A percentile compares a stretch with the other conserved stretches of the same genome.
These are phyloP conservation scores for Beauveria pseudobassiana DNA, from an alignment of 2,329 filamentous ascomycete genomes.

Conservation along the genomic window DNA sequence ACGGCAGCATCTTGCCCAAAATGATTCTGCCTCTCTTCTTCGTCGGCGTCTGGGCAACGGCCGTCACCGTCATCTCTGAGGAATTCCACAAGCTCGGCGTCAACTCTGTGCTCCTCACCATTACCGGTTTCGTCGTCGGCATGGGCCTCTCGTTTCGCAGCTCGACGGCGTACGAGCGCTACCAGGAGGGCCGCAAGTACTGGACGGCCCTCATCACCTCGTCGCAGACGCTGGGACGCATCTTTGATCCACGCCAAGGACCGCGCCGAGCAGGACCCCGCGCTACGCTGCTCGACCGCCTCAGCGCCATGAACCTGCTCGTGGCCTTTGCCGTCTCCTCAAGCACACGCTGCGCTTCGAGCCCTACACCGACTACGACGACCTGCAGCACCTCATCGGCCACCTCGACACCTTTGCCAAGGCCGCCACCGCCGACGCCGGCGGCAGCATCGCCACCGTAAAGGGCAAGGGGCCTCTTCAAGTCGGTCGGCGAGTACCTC, in stretches of 20 bases:
- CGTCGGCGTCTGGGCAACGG: constrained; percentile 57
- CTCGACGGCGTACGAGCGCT: constrained; percentile 70
- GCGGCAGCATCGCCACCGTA: constrained; percentile 19
- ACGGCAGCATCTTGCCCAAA: constrained; percentile 67
- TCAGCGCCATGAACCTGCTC: constrained; percentile 70
- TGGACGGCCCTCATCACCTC: constrained; percentile 57
- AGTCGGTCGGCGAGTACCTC: constrained; percentile 62
- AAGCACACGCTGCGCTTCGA: constrained; percentile 83
- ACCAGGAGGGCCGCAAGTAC: constrained; percentile 55
- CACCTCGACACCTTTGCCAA: constrained; percentile 71
- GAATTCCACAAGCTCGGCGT: constrained; percentile 31
- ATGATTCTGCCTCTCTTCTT: constrained; percentile 62
- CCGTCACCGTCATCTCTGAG: constrained; percentile 50
- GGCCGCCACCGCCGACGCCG: constrained; percentile 35
- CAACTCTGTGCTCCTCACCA: constrained; percentile 46
- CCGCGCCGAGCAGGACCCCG: constrained; percentile 44
- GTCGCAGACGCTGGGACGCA: constrained; percentile 60
- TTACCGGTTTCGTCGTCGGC: constrained; percentile 76
- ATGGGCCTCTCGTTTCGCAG: constrained; percentile 70
- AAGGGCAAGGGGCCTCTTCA: constrained; percentile 47
- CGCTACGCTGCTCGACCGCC: constrained; percentile 61
- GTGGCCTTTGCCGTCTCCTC: constrained; percentile 70
- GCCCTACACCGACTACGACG: constrained; percentile 69
- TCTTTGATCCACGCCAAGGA: constrained; percentile 69
- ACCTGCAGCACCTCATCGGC: constrained; percentile 60